A percentile compares a stretch with the other conserved stretches of the same genome.
Evolutionary conservation across 805 yeast species (phyloP).

Genomic region (Lipomyces spencermartinsiae): DNA sequence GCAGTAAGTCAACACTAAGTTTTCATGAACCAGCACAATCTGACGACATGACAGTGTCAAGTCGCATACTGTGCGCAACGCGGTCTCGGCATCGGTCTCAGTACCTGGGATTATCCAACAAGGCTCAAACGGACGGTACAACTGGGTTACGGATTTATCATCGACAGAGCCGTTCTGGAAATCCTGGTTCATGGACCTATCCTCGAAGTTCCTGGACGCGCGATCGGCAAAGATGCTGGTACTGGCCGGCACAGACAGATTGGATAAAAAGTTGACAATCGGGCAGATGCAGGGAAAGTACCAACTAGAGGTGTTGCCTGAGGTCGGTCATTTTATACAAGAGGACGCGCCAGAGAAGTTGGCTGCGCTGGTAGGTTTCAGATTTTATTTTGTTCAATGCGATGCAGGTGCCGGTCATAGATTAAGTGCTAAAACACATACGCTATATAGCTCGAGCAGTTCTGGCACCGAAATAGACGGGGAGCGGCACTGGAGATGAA

Average conservation of each 20-base stretch:
- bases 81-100: conserved; percentile 71
- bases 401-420: neutral
- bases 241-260: conserved; percentile 85
- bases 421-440: neutral
- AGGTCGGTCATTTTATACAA: conserved; percentile 92
- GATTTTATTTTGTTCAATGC: neutral
- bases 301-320: conserved; percentile 82
- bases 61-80: conserved; percentile 59
- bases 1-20: conserved; percentile 53
- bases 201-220: conserved; percentile 56
- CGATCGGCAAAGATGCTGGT: conserved; percentile 73
- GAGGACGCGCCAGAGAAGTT: conserved; percentile 83
- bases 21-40: neutral
- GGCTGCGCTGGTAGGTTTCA: conserved; percentile 46
- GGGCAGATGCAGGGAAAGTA: conserved; percentile 98
- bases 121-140: conserved; percentile 38
- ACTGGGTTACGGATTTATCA: conserved; percentile 71
- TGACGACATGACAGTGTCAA: conserved; percentile 45
- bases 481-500: conserved; percentile 27
- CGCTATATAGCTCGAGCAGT: conserved; percentile 13
- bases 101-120: conserved; percentile 68
- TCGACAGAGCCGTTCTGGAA: conserved; percentile 74
- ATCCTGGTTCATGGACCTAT: conserved; percentile 77
- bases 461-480: conserved; percentile 31
- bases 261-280: conserved; percentile 83